Evolutionary conservation across 1,139 yeast species (phyloP).

Genomic region (Suhomyces terraborum): DNA sequence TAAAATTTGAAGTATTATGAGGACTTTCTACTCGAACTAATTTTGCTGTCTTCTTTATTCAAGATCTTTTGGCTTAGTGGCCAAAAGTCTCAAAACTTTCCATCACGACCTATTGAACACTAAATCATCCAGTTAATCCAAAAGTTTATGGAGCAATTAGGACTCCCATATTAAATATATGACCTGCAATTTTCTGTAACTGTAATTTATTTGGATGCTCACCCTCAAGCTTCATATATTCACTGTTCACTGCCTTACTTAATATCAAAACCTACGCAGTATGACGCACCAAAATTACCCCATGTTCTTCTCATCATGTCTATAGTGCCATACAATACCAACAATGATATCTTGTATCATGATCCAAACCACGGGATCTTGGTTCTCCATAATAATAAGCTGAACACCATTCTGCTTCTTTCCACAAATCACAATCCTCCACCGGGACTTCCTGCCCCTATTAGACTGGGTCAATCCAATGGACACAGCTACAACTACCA

Average conservation of each 20-base stretch:
- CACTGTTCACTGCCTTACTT: background rate
- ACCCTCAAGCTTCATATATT: too few relatives aligned
- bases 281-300: constrained; percentile 1
- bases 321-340: constrained; percentile 41
- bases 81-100: too few relatives aligned
- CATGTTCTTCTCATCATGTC: constrained; percentile 29
- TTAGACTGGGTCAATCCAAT: background rate
- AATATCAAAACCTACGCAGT: background rate
- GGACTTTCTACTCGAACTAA: too few relatives aligned
- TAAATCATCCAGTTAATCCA: too few relatives aligned
- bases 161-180: too few relatives aligned
- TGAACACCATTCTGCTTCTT: constrained; percentile 42
- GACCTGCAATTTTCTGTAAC: too few relatives aligned
- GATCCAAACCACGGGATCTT: constrained; percentile 44
- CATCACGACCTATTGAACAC: too few relatives aligned
- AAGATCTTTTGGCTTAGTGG: too few relatives aligned
- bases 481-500: background rate
- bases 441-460: constrained; percentile 2
- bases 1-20: too few relatives aligned
- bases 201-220: too few relatives aligned
- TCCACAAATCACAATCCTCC: constrained; percentile 17
- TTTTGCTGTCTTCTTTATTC: too few relatives aligned
- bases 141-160: too few relatives aligned
- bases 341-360: constrained; percentile 38
- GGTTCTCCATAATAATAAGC: constrained; percentile 45